These are phyloP conservation scores for Tulasnella sp. DNA, from an alignment of 768 basidiomycete genomes.

Conservation along the genomic window DNA sequence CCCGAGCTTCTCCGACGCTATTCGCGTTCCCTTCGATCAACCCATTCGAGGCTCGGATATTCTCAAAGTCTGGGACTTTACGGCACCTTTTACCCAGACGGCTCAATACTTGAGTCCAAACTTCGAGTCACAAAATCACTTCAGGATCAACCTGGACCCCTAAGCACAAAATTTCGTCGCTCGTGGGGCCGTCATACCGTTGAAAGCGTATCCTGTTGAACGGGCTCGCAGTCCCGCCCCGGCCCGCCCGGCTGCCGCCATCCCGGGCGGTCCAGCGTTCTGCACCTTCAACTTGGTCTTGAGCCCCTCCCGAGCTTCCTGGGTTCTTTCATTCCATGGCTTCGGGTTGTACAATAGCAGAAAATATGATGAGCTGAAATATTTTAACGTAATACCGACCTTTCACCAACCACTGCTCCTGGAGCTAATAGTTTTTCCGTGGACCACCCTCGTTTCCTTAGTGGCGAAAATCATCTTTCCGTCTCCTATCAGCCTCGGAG, in stretches of 20 bases:
- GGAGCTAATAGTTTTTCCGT: background rate
- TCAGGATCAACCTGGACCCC: background rate
- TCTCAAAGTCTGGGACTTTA: background rate
- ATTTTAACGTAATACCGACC: background rate
- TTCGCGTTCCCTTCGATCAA: background rate
- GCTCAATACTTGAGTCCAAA: background rate
- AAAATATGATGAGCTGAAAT: background rate
- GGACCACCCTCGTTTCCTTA: conserved; percentile 1
- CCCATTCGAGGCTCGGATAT: background rate
- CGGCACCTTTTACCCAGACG: background rate
- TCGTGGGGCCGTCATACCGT: background rate
- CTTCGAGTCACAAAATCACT: background rate
- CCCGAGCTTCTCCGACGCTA: conserved; percentile 6
- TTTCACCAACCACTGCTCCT: background rate
- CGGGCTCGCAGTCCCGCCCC: background rate
- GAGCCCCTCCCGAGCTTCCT: background rate
- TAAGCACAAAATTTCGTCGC: background rate
- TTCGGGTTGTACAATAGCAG: background rate
- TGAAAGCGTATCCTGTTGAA: background rate
- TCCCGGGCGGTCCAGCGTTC: background rate
- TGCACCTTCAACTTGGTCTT: background rate
- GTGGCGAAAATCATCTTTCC: background rate
- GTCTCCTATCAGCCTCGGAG: background rate
- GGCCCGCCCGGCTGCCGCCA: background rate
- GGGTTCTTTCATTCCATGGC: background rate